Evolutionary conservation across 768 basidiomycete species (phyloP).

Genomic region (Hydnomerulius pinastri): DNA sequence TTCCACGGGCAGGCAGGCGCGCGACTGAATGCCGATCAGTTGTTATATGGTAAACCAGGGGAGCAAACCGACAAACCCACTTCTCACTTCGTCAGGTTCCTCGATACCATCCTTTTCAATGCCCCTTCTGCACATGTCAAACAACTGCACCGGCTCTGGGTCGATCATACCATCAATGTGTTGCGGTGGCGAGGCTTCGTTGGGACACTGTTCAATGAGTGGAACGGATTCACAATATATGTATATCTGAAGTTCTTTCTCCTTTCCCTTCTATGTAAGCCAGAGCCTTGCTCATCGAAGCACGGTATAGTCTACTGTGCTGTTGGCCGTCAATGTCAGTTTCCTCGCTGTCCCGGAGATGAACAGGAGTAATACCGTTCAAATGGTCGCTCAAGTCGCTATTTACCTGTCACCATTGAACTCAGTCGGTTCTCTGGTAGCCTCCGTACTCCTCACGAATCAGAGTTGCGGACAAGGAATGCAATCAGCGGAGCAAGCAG

Average conservation of each 20-base stretch:
- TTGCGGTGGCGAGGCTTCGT: conserved; percentile 43
- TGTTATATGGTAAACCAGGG: conserved; percentile 16
- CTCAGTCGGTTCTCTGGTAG: conserved; percentile 36
- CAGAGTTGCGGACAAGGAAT: conserved; percentile 34
- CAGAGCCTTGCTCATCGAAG: neutral
- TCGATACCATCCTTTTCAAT: conserved; percentile 44
- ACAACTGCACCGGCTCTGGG: conserved; percentile 43
- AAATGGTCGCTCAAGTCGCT: conserved; percentile 26
- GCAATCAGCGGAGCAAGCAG: conserved; percentile 28
- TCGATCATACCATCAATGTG: conserved; percentile 42
- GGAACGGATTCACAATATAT: no score
- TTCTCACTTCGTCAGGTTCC: conserved; percentile 20
- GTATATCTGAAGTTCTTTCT: conserved; percentile 30
- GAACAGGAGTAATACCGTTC: conserved; percentile 28
- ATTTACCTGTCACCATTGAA: conserved; percentile 40
- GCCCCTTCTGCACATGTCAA: conserved; percentile 46
- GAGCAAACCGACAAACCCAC: neutral
- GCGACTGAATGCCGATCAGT: conserved; percentile 31
- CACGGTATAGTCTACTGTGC: conserved; percentile 43
- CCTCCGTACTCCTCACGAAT: conserved; percentile 37
- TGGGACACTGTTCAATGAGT: conserved; percentile 36
- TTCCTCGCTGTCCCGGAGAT: conserved; percentile 48
- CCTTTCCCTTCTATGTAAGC: neutral
- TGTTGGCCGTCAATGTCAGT: conserved; percentile 52
- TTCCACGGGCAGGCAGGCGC: conserved; percentile 39